Conservation (phyloP, 2,329 filamentous ascomycete genomes). For the Fusarium nisikadoi region DNA sequence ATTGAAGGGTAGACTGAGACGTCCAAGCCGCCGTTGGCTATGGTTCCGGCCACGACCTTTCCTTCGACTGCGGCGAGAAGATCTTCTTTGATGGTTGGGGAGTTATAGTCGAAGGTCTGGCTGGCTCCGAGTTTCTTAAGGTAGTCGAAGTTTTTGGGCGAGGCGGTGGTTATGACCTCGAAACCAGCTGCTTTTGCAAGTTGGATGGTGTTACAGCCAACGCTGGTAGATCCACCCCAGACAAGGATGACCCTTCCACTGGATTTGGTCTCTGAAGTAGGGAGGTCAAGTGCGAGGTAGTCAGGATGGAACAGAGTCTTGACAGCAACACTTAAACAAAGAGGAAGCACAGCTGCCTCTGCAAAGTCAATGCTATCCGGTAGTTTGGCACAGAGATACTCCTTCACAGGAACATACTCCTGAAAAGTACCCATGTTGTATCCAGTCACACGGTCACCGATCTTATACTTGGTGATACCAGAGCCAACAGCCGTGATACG, state of each 20-base stretch:
- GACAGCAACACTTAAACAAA: constrained; percentile 12
- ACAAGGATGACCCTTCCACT: constrained; percentile 4
- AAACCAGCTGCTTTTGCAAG: constrained; percentile 17
- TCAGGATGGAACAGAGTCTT: constrained; percentile 16
- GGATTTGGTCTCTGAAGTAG: neutral
- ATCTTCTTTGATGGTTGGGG: neutral
- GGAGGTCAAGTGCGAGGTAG: constrained; percentile 9
- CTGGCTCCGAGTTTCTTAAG: constrained; percentile 15
- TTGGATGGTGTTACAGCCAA: constrained; percentile 10
- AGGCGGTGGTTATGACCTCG: constrained; percentile 12
- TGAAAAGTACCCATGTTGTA: constrained; percentile 6
- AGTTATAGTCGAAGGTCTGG: constrained; percentile 3
- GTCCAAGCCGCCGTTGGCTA: constrained; percentile 8
- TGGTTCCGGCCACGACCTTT: neutral
- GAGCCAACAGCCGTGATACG: neutral
- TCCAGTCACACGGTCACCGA: neutral
- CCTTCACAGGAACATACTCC: constrained; percentile 4
- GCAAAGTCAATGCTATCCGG: neutral
- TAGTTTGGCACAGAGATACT: neutral
- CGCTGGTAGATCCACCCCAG: constrained; percentile 22
- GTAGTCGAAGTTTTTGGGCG: constrained; percentile 15
- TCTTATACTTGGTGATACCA: neutral
- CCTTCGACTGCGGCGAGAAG: neutral
- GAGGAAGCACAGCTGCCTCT: constrained; percentile 1
- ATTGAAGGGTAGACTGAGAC: neutral